A percentile compares a stretch with the other conserved stretches of the same genome.
Evolutionary conservation across 2,329 filamentous ascomycete genomes (phyloP).

Genomic region (Pestalotiopsis sp.): DNA sequence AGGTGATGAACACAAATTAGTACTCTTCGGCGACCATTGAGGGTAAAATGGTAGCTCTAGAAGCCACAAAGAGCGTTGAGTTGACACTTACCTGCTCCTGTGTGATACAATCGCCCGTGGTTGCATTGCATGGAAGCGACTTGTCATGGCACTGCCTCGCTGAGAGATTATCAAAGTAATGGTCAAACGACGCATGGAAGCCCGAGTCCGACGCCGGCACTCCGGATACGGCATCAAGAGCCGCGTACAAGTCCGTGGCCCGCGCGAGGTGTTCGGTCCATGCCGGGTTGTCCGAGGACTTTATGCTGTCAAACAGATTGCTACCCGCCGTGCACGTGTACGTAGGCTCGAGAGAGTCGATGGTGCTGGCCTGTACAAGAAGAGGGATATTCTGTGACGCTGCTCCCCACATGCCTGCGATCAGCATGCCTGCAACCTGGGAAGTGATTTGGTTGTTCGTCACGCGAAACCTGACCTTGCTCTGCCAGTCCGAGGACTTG

Average conservation of each 20-base stretch:
- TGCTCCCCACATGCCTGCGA: constrained; percentile 68
- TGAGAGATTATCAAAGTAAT: constrained; percentile 85
- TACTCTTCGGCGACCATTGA: not conserved
- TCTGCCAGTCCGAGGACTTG: constrained; percentile 37
- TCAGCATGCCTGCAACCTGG: constrained; percentile 76
- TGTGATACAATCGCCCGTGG: constrained; percentile 57
- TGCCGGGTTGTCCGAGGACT: constrained; percentile 42
- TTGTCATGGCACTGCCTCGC: constrained; percentile 77
- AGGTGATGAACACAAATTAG: not conserved
- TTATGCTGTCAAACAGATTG: constrained; percentile 45
- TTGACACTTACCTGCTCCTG: constrained; percentile 44
- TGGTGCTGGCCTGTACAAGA: constrained; percentile 52
- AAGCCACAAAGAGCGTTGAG: no score
- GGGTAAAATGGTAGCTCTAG: not conserved
- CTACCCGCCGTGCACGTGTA: constrained; percentile 65
- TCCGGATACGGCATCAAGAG: constrained; percentile 70
- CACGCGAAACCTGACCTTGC: constrained; percentile 66
- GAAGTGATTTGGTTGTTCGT: constrained; percentile 84
- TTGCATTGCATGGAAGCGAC: constrained; percentile 68
- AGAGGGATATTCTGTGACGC: constrained; percentile 44
- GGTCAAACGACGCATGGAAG: constrained; percentile 76
- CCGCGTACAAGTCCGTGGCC: constrained; percentile 55
- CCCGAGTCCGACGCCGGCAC: constrained; percentile 56
- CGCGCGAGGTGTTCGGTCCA: constrained; percentile 69
- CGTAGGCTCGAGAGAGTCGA: constrained; percentile 76